phyloP scores from a whole-genome alignment of 2,329 filamentous ascomycete species.

The Cladobotryum mycophilum region DNA sequence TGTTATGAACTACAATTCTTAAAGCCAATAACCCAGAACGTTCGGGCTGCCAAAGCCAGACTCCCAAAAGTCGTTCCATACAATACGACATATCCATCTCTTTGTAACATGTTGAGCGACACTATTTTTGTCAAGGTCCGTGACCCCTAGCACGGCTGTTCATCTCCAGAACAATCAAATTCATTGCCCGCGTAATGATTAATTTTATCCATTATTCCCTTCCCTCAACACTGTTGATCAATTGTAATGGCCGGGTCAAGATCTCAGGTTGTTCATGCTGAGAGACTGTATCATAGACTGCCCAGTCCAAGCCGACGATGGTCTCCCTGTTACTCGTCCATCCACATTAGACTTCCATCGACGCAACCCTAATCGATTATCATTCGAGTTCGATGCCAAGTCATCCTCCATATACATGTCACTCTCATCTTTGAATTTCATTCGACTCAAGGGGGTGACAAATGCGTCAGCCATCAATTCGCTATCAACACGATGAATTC shows the following conservation, averaged over 20 bases:
- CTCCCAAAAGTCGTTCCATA: background rate
- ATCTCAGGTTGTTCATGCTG: conserved; percentile 6
- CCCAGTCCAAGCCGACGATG: background rate
- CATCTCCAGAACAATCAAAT: no score
- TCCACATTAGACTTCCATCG: conserved; percentile 10
- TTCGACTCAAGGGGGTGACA: conserved; percentile 17
- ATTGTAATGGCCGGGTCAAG: background rate
- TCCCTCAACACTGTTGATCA: background rate
- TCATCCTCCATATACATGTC: background rate
- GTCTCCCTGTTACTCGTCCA: background rate
- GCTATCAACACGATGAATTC: conserved; percentile 13
- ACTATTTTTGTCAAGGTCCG: background rate
- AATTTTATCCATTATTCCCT: background rate
- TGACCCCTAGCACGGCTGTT: background rate
- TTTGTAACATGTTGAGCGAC: conserved; percentile 1
- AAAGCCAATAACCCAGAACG: no score
- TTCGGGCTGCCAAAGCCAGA: background rate
- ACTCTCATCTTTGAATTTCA: conserved; percentile 7
- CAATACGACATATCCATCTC: conserved; percentile 7
- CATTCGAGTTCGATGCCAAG: background rate
- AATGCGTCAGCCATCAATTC: conserved; percentile 16
- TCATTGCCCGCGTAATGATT: no score
- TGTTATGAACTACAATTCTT: background rate
- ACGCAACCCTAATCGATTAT: background rate
- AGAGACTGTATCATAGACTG: conserved; percentile 3